Evolutionary conservation across 257 asterid genomes (phyloP), one percentile per base, ranked within the genome.

Genomic region (Solanum chilense): DNA sequence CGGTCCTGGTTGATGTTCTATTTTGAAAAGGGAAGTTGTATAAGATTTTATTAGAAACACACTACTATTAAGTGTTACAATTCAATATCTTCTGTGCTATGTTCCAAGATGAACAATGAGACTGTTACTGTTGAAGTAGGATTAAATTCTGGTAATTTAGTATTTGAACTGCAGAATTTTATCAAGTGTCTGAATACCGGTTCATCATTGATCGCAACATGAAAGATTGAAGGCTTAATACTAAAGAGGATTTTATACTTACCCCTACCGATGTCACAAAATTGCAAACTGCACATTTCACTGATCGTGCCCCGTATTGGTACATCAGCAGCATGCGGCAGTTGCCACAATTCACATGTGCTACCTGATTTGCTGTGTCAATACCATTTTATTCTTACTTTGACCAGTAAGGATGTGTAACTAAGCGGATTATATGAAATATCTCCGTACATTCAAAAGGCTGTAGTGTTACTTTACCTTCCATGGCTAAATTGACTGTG

Each of bases 301-400:
- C 93, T 8, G 92, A 93, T 77, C 91, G 86, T 16, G 94, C 95
- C 14, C 94, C 94, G 41, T 90, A 92, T 76, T 90, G 94, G 90
- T 92, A 93, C 90, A 92, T 90, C 86, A 93, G 76, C 81, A 92
- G 80, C 92, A 90, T 93, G 83, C 91, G 89, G 86, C 94, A 92
- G 86, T 93, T 92, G 47, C 94, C 93, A 64, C 94, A 93, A 71
- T 92, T 90, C 69, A 93, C 94, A 87, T 93, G 95, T 71, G 95
- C 95, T 41, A 93, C 94, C 85, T 93, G 92, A 91, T 90, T 92
- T 86, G 95, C 95, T 93, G 92, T 45, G 45, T 83, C 47, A 70
- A 49, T 25, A 84, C 58, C 44, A 85, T 13, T 27, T 29, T 23
- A 84, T 81, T 42, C 21, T 88, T 39, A 60, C 82, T 29, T 18